A percentile compares a stretch with the other conserved stretches of the same genome.
Evolutionary conservation across 176 grass and related monocot species (phyloP).

Genomic region (Musa itinerans): DNA sequence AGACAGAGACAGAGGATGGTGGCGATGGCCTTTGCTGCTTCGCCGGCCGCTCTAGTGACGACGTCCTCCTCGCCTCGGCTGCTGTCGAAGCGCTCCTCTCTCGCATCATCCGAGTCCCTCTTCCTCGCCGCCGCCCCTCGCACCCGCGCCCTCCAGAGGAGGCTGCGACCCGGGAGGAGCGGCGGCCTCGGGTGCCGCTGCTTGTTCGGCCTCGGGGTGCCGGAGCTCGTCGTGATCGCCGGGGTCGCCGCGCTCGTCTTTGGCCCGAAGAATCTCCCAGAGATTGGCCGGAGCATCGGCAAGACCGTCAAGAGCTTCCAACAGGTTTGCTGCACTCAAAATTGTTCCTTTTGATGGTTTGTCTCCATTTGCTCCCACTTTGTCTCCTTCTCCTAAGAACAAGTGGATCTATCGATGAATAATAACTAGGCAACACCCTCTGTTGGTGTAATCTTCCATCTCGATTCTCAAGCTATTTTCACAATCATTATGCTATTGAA

Average conservation of each 20-base stretch:
- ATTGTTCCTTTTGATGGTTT: no score
- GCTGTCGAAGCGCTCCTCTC: neutral
- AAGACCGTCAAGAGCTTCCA: constrained; percentile 97
- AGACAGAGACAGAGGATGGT: neutral
- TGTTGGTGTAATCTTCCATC: neutral
- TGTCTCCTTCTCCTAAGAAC: no score
- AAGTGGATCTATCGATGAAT: no score
- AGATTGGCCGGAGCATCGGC: constrained; percentile 75
- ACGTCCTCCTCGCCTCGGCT: neutral
- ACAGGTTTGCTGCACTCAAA: constrained; percentile 32
- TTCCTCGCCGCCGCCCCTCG: constrained; percentile 14
- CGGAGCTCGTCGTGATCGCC: constrained; percentile 82
- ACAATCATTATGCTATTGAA: no score
- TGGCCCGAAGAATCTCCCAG: constrained; percentile 80
- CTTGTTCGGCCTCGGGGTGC: constrained; percentile 72
- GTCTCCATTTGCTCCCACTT: no score
- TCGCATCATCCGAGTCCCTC: constrained; percentile 26
- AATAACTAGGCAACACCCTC: no score
- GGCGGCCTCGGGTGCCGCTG: constrained; percentile 55
- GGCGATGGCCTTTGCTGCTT: neutral
- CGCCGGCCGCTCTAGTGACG: neutral
- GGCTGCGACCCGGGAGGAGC: constrained; percentile 21
- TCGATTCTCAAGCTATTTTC: neutral
- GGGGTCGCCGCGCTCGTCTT: constrained; percentile 86
- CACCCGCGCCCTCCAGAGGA: constrained; percentile 3